Conservation (phyloP, 352 stramenopile species). For the Globisporangium perplexum region DNA sequence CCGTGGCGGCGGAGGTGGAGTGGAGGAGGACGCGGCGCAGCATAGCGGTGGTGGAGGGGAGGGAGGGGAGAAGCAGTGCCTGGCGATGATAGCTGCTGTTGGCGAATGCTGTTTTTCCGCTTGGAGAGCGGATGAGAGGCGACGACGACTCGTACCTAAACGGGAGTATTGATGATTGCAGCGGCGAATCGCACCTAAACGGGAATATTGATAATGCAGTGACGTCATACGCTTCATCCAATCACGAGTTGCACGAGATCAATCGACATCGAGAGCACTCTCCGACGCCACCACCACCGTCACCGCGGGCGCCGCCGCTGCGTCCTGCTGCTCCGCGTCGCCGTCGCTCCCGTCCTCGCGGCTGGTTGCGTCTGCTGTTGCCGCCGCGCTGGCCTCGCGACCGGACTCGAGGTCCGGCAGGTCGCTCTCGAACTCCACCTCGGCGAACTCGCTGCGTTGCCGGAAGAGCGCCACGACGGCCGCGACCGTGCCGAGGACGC, state of each 20-base stretch:
- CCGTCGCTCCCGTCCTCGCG: not conserved
- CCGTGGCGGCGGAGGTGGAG: not conserved
- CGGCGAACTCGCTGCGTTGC: conserved; percentile 10
- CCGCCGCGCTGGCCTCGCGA: not conserved
- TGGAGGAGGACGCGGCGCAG: not conserved
- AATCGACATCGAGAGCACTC: too few species aligned
- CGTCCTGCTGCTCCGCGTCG: too few species aligned
- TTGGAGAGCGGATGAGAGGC: not conserved
- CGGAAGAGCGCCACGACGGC: conserved; percentile 13
- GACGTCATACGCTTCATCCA: too few species aligned
- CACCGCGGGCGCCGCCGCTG: too few species aligned
- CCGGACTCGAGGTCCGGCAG: conserved; percentile 12
- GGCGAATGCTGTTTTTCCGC: too few species aligned
- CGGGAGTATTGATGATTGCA: too few species aligned
- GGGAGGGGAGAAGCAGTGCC: not conserved
- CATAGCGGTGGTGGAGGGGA: not conserved
- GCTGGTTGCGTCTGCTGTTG: not conserved
- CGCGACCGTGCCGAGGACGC: conserved; percentile 14
- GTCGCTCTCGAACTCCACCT: conserved; percentile 9
- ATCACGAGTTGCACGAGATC: too few species aligned
- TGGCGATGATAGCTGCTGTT: not conserved
- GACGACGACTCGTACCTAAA: too few species aligned
- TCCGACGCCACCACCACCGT: too few species aligned
- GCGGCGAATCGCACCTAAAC: too few species aligned
- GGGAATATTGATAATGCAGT: too few species aligned